Conservation (phyloP, 2,329 filamentous ascomycete species). For the Pyrenophora tritici-repentis region DNA sequence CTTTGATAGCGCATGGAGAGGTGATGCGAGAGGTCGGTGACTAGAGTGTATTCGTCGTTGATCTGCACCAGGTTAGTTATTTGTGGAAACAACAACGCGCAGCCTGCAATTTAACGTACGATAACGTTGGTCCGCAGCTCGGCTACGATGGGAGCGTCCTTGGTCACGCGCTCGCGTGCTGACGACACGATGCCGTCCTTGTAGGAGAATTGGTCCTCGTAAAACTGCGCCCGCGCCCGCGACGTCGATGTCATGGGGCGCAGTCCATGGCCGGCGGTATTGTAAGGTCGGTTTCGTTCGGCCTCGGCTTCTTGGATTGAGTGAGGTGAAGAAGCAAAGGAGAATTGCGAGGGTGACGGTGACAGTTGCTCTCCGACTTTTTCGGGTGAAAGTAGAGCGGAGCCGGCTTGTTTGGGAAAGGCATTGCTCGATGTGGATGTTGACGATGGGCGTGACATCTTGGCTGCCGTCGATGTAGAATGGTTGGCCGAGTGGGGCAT, state of each 20-base stretch:
- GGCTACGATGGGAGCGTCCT: slow-evolving; percentile 55
- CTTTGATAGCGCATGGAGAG: slow-evolving; percentile 77
- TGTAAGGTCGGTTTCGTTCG: slow-evolving; percentile 15
- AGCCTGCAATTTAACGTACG: slow-evolving; percentile 43
- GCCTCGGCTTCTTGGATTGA: slow-evolving; percentile 33
- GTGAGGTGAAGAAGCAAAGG: slow-evolving; percentile 42
- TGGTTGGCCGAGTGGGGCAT: slow-evolving; percentile 47
- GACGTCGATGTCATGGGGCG: slow-evolving; percentile 15
- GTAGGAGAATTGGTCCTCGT: slow-evolving; percentile 47
- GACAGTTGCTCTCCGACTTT: slow-evolving; percentile 36
- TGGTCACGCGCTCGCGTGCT: slow-evolving; percentile 50
- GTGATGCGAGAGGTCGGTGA: slow-evolving; percentile 73
- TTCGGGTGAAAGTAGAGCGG: slow-evolving; percentile 37
- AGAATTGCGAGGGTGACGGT: slow-evolving; percentile 46
- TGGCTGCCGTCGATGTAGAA: slow-evolving; percentile 37
- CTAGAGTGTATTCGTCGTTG: slow-evolving; percentile 74
- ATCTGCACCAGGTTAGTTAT: slow-evolving; percentile 57
- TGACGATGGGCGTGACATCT: slow-evolving; percentile 46
- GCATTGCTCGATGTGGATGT: slow-evolving; percentile 43
- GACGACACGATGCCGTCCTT: slow-evolving; percentile 41
- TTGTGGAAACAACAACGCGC: slow-evolving; percentile 12
- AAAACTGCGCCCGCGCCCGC: slow-evolving; percentile 43
- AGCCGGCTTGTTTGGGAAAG: slow-evolving; percentile 44
- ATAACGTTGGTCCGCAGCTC: slow-evolving; percentile 58
- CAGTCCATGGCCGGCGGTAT: slow-evolving; percentile 26